Evolutionary conservation across 352 stramenopile species (phyloP), one percentile per base, ranked within the genome.

Genomic region (Pythium aristosporum): DNA sequence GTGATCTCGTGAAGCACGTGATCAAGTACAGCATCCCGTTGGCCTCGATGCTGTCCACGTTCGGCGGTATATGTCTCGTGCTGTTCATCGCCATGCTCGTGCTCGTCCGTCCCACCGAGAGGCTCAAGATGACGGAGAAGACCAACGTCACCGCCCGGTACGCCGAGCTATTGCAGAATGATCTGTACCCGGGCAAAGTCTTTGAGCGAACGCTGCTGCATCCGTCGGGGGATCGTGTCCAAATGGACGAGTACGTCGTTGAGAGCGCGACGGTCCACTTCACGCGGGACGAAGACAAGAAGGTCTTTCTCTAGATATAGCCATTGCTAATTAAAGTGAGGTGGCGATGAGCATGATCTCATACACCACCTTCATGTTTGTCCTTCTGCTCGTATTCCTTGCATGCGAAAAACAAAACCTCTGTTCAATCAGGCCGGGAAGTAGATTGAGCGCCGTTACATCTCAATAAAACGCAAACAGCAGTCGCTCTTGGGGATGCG

Each of bases 211-310:
- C 69, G 5, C 44, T 87, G 7, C 25, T 50, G 32, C 28, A 77
- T 3, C 55, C 63, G 20, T 52, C 36, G 1, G 64, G 69, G 10
- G 68, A 80, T 6, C 28, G 59, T 0, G 54, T 80, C 32, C 30
- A 63, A 0, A 72, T 81, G 28, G 74, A 82, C 18, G 73, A 81
- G 30, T 82, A 75, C 57, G 66, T 49, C 6, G 69, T 83, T 36
- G 75, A 87, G 18, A 74, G 63, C 21, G 77, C 80, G 54, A 71
- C 61, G n/a, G 64, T 76, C 46, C 62, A 72, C 56, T 59, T 67
- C 43, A 41, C 12, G 5, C 28, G 21, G 2, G 56, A 65, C n/a
- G 11, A 37, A 25, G 54, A 63, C 39, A 67, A 49, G 20, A 67
- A 67, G n/a, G n/a, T n/a, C n/a, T n/a, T n/a, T n/a, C n/a, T n/a